phyloP scores from a whole-genome alignment of 177 flowering plant genomes.

The Vitis hybrid region DNA sequence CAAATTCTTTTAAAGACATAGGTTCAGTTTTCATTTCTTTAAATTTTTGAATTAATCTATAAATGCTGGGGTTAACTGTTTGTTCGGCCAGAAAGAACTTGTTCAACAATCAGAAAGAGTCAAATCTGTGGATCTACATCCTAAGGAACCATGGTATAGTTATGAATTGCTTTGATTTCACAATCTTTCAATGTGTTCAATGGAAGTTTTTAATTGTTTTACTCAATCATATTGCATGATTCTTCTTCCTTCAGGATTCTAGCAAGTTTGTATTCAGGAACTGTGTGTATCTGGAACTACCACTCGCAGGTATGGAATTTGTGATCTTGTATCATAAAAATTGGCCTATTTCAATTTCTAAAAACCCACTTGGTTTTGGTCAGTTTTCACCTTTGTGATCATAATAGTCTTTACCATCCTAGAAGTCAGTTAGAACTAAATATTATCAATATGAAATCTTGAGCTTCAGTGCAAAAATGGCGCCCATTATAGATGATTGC shows the following conservation, averaged over 20 bases:
- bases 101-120: constrained; percentile 65
- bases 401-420: too few relatives aligned
- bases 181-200: background rate
- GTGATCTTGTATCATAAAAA: too few relatives aligned
- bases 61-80: background rate
- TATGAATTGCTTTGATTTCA: background rate
- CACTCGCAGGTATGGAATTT: constrained; percentile 53
- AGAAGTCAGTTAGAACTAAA: too few relatives aligned
- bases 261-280: constrained; percentile 66
- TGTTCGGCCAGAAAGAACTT: constrained; percentile 48
- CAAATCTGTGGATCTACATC: constrained; percentile 72
- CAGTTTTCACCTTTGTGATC: too few relatives aligned
- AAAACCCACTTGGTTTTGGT: too few relatives aligned
- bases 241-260: constrained; percentile 45
- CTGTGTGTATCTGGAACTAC: constrained; percentile 63
- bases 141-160: constrained; percentile 66
- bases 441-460: too few relatives aligned
- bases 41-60: background rate
- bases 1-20: background rate
- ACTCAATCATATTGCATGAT: background rate
- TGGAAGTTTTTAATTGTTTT: background rate
- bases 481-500: too few relatives aligned
- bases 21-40: background rate
- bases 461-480: too few relatives aligned
- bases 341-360: too few relatives aligned